These are phyloP conservation scores for Xylariaceae sp. DNA, from an alignment of 2,329 filamentous ascomycete genomes.

Conservation along the genomic window DNA sequence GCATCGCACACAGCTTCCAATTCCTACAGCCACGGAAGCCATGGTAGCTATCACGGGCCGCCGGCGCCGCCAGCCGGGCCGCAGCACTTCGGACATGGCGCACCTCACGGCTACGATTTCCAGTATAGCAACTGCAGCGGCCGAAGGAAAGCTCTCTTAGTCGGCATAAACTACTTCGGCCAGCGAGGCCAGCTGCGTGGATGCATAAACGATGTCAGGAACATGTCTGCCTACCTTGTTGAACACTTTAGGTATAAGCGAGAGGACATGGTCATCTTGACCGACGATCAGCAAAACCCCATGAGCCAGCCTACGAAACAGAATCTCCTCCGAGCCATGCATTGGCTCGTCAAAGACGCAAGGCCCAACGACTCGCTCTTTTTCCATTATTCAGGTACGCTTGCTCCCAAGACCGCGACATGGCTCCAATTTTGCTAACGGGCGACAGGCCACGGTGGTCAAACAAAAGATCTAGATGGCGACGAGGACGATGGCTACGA, in stretches of 20 bases:
- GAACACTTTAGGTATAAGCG: constrained; percentile 88
- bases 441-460: constrained; percentile 65
- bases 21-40: constrained; percentile 54
- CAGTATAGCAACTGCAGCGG: constrained; percentile 92
- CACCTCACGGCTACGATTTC: constrained; percentile 75
- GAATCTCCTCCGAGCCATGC: constrained; percentile 93
- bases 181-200: constrained; percentile 86
- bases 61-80: constrained; percentile 58
- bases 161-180: constrained; percentile 95
- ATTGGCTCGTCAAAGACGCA: constrained; percentile 95
- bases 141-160: constrained; percentile 80
- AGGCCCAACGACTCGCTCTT: constrained; percentile 90
- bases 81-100: constrained; percentile 75
- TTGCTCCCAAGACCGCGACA: constrained; percentile 3
- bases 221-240: constrained; percentile 89
- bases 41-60: constrained; percentile 23
- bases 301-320: constrained; percentile 97
- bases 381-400: constrained; percentile 87
- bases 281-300: constrained; percentile 93
- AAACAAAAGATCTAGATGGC: constrained; percentile 68
- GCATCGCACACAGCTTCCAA: constrained; percentile 46
- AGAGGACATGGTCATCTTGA: constrained; percentile 95
- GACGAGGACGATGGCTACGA: constrained; percentile 77
- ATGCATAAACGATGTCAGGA: constrained; percentile 96
- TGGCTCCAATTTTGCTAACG: constrained; percentile 12